phyloP scores from a whole-genome alignment of 345 rosid species.

The Murraya koenigii region DNA sequence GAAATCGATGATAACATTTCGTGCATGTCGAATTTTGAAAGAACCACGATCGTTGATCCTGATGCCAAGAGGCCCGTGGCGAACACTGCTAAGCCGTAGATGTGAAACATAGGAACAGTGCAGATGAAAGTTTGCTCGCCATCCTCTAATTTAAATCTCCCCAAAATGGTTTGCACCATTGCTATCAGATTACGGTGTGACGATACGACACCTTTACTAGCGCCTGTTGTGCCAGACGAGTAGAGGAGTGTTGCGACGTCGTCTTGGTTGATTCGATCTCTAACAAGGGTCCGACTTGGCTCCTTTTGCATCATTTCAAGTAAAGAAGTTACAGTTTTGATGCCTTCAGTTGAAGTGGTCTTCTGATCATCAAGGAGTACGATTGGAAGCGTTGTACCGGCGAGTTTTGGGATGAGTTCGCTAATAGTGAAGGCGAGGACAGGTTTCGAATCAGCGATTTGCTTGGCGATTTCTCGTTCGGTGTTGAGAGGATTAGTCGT shows the following conservation, averaged over 20 bases:
- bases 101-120: conserved; percentile 90
- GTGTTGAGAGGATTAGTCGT: conserved; percentile 89
- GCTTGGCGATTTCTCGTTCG: conserved; percentile 58
- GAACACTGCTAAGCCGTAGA: conserved; percentile 73
- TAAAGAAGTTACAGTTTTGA: conserved; percentile 42
- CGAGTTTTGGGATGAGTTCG: conserved; percentile 59
- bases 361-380: conserved; percentile 50
- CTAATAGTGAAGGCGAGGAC: conserved; percentile 66
- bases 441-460: conserved; percentile 61
- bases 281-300: conserved; percentile 37
- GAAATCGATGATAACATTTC: conserved; percentile 64
- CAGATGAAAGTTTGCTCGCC: conserved; percentile 57
- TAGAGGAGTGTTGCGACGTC: conserved; percentile 84
- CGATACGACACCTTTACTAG: conserved; percentile 78
- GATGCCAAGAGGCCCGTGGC: conserved; percentile 59
- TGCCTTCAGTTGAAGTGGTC: conserved; percentile 5
- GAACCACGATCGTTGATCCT: conserved; percentile 66
- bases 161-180: conserved; percentile 42
- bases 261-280: conserved; percentile 58
- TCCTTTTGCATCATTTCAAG: conserved; percentile 46
- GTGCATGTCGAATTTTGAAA: conserved; percentile 67
- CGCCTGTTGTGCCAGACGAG: conserved; percentile 94
- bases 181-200: conserved; percentile 74
- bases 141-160: conserved; percentile 28
- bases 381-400: conserved; percentile 43